Evolutionary conservation across 441 rosid genomes (phyloP), one percentile per base, ranked within the genome.

Genomic region (Erodium trifolium): DNA sequence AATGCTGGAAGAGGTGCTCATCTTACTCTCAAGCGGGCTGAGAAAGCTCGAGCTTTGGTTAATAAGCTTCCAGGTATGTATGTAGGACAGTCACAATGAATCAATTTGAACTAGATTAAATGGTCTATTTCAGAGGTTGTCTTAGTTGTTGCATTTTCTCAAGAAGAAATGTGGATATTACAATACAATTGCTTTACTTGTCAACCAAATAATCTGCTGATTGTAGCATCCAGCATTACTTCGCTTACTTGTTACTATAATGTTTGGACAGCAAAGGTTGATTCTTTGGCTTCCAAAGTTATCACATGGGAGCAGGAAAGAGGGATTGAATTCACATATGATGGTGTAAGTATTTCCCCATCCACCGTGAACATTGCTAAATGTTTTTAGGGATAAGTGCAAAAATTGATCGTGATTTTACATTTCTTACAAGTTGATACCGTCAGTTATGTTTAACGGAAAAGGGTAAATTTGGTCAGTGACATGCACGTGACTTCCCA

Each of bases 1-100:
- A 92, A 88, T 78, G 99, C 99, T 69, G 97, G 98, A 73, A 85
- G 83, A 83, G 99, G 99, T 68, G 88, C 97, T 79, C 99, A 92
- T 84, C 96, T 94, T 70, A 87, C 83, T 67, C 96, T 92, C 72
- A 94, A 92, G 76, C 96, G 97, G 71, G 99, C 99, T 69, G 99
- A 92, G 82, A 94, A 90, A 82, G 99, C 99, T 73, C 98, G 99
- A 68, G 67, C 88, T 37, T 82, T 94, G 76, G 98, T 90, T 72
- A 92, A 81, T 78, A 94, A 94, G 78, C 89, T 94, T 71, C 97
- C 97, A 78, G 96, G 99, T 87, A 80, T 72, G 39, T 41, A 23
- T 39, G 55, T 23, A 23, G 37, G 37, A 19, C 4, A 19, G 27
- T 55, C 62, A 55, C 17, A 55, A 17, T 17, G 9, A 55, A 55